Base-by-base conservation (phyloP, 257 asterid species). In the Jacaranda copaia region DNA sequence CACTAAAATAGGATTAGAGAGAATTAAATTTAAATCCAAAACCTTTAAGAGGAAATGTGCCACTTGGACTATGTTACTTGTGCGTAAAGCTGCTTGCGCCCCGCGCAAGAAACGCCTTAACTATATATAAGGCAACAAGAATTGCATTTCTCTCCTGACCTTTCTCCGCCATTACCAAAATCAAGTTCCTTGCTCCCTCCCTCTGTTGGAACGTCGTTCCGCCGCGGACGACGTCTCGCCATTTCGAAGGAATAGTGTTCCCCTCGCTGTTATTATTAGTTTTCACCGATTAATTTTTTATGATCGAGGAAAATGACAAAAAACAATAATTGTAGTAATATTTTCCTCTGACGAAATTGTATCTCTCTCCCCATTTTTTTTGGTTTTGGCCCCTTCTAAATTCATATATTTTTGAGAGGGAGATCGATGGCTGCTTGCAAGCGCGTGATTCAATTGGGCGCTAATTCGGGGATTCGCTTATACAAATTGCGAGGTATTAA, bases 391-490 rank as follows among this genome's bases (percentile, higher is more conserved):
- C n/a, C 16, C 14, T 38, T n/a, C 13, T 8, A 38, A 43, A 15
- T 62, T n/a, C 53, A 3, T 16, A n/a, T 63, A 19, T 38, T 25
- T 43, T 3, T 6, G 36, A 40, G 43, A 3, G 40, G 12, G 20
- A 16, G 39, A 9, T 61, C 16, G 20, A 82, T 82, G 87, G 83
- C 68, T 70, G 82, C 77, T 71, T 52, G 78, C 16, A 80, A 80
- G 80, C 89, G 86, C 48, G 14, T 42, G 67, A 36, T 81, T 85
- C 85, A 48, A 38, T 67, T 77, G 6, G 82, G 80, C 15, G 63
- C 64, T 70, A 66, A 76, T 75, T 81, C 66, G 43, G 72, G 82
- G 46, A 77, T 66, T 73, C 75, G 70, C 15, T 72, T 77, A 14
- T 68, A 77, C 59, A 85, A 75, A 73, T 72, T 71, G 48, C 85